These are phyloP conservation scores for Hippophae tibetana DNA, from an alignment of 306 rosid species.

Conservation along the genomic window DNA sequence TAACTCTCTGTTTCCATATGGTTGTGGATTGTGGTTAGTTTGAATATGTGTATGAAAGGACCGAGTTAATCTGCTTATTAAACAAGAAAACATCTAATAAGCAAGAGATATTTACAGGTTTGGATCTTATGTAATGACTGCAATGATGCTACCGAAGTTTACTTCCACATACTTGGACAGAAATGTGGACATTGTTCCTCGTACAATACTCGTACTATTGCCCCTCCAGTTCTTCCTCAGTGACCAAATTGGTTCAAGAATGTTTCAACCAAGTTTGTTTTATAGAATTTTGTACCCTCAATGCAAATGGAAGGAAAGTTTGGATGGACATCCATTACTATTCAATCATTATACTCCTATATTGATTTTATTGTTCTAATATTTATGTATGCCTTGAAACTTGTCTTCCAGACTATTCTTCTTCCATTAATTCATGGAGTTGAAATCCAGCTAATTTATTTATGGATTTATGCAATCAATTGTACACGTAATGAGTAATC, in stretches of 20 bases:
- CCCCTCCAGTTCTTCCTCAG: conserved; percentile 89
- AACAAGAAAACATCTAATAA: conserved; percentile 7
- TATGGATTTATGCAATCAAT: conserved; percentile 26
- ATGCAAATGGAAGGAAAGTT: conserved; percentile 2
- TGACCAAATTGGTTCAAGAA: conserved; percentile 29
- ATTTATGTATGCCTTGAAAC: conserved; percentile 18
- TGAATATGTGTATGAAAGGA: neutral
- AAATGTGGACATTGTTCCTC: conserved; percentile 92
- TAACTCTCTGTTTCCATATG: too few relatives aligned
- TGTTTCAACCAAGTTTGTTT: neutral
- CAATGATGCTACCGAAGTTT: conserved; percentile 85
- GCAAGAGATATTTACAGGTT: conserved; percentile 40
- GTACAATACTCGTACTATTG: conserved; percentile 76
- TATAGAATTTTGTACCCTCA: conserved; percentile 3
- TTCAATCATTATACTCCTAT: conserved; percentile 1
- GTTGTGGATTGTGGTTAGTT: neutral
- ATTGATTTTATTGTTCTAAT: conserved; percentile 6
- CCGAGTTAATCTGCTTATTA: neutral
- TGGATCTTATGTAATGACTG: conserved; percentile 97
- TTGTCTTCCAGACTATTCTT: conserved; percentile 27
- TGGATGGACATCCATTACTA: neutral
- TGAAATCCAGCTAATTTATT: conserved; percentile 12
- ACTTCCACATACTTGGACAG: conserved; percentile 79
- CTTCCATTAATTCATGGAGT: conserved; percentile 18
- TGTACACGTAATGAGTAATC: conserved; percentile 11